Base-by-base conservation (phyloP, 768 basidiomycete species). In the Tricholoma flavovirens region DNA sequence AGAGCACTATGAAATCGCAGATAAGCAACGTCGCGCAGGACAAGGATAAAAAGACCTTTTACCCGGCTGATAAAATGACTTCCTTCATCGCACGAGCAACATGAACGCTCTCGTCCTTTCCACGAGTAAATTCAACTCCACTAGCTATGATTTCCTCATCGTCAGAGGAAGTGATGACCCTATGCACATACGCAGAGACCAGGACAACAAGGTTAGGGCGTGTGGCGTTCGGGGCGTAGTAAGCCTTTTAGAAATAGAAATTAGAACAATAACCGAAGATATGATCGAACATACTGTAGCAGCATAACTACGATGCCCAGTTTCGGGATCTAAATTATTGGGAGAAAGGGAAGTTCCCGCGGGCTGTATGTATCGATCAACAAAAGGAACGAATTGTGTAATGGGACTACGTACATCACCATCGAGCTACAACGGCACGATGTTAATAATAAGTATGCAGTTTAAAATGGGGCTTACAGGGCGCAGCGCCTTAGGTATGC, bases 1-100 rank as follows among this genome's bases (percentile, higher is more conserved):
- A 82, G 59, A 2, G 79, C 55, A n/a, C 72, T 73, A 55, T 7
- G 15, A 8, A 30, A 9, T 14, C 12, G 24, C 21, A 6, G 7
- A 33, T 50, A n/a, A 21, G 33, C 11, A n/a, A 30, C 9, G 15
- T 49, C 11, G 6, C 12, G 19, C n/a, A 17, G 14, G 17, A 6
- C 24, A 17, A 48, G 58, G 19, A 56, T 17, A 35, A 5, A 40
- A 51, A 33, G 12, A 17, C 6, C 42, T 45, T n/a, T 33, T 35
- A 38, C 51, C 51, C 51, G 4, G 56, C 42, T 15, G 51, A 57
- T 30, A 57, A n/a, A 19, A 57, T 30, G 17, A 57, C 52, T 36
- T 53, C 52, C n/a, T 57, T 53, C 29, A 4, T 53, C 24, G 33
- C 33, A 9, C 36, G 38, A 32, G 51, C 45, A 24, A 53, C 11